Conservation (phyloP, 2,329 filamentous ascomycete species). For the Colletotrichum sp. region DNA sequence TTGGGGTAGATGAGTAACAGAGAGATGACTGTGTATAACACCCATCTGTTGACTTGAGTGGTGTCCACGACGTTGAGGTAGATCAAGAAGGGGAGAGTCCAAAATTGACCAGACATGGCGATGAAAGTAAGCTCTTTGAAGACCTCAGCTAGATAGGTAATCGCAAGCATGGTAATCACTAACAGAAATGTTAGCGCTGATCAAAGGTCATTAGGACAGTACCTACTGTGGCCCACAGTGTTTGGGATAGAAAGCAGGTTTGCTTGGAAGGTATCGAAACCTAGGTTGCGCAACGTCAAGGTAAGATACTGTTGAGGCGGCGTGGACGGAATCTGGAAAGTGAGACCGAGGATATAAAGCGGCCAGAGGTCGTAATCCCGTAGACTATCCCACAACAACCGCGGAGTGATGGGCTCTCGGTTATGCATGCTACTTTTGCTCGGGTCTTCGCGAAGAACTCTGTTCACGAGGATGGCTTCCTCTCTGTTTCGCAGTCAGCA, state of each 20-base stretch:
- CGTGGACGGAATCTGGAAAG: constrained; percentile 56
- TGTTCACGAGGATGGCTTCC: constrained; percentile 65
- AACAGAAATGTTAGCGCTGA: constrained; percentile 24
- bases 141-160: constrained; percentile 50
- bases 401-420: constrained; percentile 57
- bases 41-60: constrained; percentile 34
- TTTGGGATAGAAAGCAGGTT: constrained; percentile 69
- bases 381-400: constrained; percentile 55
- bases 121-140: constrained; percentile 54
- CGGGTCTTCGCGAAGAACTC: constrained; percentile 63
- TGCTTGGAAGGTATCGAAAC: constrained; percentile 64
- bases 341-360: constrained; percentile 57
- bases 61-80: constrained; percentile 44
- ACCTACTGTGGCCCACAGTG: constrained; percentile 35
- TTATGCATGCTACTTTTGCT: constrained; percentile 67
- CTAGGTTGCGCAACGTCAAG: constrained; percentile 60
- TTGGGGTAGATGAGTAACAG: constrained; percentile 39
- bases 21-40: constrained; percentile 37
- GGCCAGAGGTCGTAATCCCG: constrained; percentile 56
- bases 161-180: constrained; percentile 46
- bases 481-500: constrained; percentile 39
- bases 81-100: constrained; percentile 65
- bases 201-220: not conserved
- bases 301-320: constrained; percentile 62
- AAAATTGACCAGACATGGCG: constrained; percentile 55